A percentile compares a stretch with the other conserved stretches of the same genome.
Conservation (phyloP, 179 eudicot genomes). For the Silene vulgaris region DNA sequence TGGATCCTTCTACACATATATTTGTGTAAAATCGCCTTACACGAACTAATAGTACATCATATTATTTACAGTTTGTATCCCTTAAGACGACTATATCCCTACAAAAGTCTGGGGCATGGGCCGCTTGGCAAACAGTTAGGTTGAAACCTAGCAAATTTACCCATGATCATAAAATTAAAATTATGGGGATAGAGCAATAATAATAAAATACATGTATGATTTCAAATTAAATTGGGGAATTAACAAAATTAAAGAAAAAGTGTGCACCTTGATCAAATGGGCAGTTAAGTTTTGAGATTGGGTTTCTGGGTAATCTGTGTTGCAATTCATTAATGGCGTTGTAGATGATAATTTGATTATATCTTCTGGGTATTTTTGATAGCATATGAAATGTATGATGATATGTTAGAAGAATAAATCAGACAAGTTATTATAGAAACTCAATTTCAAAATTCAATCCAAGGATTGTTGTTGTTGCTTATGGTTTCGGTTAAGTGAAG, state of each 20-base stretch:
- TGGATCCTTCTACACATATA: too few species aligned
- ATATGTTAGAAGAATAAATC: background rate
- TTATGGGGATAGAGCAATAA: background rate
- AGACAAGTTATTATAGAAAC: background rate
- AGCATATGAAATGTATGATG: background rate
- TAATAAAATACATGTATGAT: too few species aligned
- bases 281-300: background rate
- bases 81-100: background rate
- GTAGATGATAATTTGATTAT: background rate
- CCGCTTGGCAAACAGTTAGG: background rate
- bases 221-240: background rate
- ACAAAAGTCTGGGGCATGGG: background rate
- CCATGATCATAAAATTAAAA: background rate
- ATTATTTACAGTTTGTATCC: too few species aligned
- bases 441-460: background rate
- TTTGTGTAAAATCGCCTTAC: too few species aligned
- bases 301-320: background rate
- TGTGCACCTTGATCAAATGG: background rate
- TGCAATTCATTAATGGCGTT: background rate
- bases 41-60: too few species aligned
- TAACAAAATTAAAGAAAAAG: background rate
- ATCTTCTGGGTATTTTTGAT: background rate
- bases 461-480: background rate
- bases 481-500: background rate
- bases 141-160: background rate